Evolutionary conservation across 352 stramenopile genomes (phyloP).

Genomic region (Pythium rishiriense): DNA sequence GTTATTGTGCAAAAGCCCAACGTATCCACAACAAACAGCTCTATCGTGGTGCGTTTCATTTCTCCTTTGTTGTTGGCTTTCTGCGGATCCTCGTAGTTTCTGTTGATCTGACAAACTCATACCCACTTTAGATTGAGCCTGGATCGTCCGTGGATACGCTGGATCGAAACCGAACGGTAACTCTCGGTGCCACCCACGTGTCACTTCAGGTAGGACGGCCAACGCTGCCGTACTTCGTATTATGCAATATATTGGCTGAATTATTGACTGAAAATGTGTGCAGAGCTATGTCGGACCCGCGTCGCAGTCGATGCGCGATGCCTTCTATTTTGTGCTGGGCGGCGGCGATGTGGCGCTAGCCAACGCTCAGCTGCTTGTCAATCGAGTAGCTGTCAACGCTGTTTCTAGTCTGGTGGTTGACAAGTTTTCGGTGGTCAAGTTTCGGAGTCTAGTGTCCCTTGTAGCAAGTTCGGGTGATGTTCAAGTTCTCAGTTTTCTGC

Average conservation of each 20-base stretch:
- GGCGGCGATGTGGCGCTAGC: constrained; percentile 22
- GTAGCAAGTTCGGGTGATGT: constrained; percentile 30
- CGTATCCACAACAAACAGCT: constrained; percentile 27
- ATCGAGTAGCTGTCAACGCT: constrained; percentile 8
- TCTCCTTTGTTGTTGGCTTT: background rate
- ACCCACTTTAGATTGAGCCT: constrained; percentile 28
- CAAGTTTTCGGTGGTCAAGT: constrained; percentile 74
- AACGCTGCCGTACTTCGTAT: background rate
- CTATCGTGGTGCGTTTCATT: constrained; percentile 20
- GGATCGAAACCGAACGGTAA: constrained; percentile 20
- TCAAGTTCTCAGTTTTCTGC: constrained; percentile 24
- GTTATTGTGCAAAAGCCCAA: constrained; percentile 13
- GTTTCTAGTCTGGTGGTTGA: constrained; percentile 37
- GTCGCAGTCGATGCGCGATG: constrained; percentile 14
- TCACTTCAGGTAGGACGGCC: constrained; percentile 25
- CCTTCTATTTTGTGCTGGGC: constrained; percentile 15
- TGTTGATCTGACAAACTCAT: too few species aligned
- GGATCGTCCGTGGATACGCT: constrained; percentile 17
- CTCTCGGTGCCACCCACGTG: constrained; percentile 20
- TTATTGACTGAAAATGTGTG: background rate
- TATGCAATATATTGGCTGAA: background rate
- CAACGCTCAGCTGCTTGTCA: constrained; percentile 24
- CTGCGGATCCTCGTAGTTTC: background rate
- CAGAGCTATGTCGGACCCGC: constrained; percentile 29
- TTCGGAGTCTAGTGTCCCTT: constrained; percentile 37